Evolutionary conservation across 371 early-diverging fungal genomes (phyloP).

Genomic region (Synchytrium microbalum): DNA sequence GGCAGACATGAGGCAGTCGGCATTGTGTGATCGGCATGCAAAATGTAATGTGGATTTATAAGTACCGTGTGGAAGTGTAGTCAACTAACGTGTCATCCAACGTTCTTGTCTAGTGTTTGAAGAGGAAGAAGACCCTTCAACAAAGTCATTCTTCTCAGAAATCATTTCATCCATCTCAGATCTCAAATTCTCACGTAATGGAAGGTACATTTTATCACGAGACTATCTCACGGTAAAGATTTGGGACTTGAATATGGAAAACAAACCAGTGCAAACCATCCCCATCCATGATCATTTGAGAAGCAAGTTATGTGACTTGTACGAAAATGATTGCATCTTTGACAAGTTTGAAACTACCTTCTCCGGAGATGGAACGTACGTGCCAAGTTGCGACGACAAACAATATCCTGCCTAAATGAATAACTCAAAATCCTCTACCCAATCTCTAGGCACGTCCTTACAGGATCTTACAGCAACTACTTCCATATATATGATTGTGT

Average conservation of each 20-base stretch:
- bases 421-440: neutral
- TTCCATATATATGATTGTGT: constrained; percentile 81
- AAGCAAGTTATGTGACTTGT: constrained; percentile 90
- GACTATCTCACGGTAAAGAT: constrained; percentile 94
- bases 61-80: neutral
- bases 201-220: constrained; percentile 90
- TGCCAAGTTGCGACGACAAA: neutral
- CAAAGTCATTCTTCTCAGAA: constrained; percentile 95
- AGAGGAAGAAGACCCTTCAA: constrained; percentile 85
- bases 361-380: constrained; percentile 78
- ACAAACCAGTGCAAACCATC: constrained; percentile 85
- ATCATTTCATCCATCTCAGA: constrained; percentile 96
- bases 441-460: constrained; percentile 53
- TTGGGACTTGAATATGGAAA: constrained; percentile 98
- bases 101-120: constrained; percentile 67
- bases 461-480: constrained; percentile 96
- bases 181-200: constrained; percentile 90
- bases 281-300: constrained; percentile 90
- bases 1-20: constrained; percentile 92
- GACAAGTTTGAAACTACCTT: constrained; percentile 98
- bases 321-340: constrained; percentile 98
- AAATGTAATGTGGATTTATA: constrained; percentile 52
- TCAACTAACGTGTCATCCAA: neutral
- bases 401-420: neutral
- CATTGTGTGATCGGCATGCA: constrained; percentile 88